These are phyloP conservation scores for Jackrogersella minutella DNA, from an alignment of 495 filamentous ascomycete genomes.

Conservation along the genomic window DNA sequence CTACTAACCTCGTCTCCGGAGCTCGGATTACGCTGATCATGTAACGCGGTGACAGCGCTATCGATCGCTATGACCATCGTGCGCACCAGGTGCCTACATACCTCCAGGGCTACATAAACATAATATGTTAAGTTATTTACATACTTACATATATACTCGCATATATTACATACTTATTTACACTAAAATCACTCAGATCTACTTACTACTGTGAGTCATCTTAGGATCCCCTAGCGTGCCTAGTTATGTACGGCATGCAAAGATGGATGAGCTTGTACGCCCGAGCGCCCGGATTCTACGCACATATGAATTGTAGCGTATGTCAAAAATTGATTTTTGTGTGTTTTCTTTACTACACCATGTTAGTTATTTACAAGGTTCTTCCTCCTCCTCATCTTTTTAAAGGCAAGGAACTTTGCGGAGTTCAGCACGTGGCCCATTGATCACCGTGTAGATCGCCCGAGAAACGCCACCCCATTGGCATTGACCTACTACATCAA, in stretches of 20 bases:
- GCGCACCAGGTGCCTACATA: background rate
- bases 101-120: too few relatives aligned
- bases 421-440: conserved; percentile 33
- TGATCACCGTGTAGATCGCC: conserved; percentile 29
- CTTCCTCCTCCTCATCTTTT: conserved; percentile 27
- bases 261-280: background rate
- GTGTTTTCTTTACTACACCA: background rate
- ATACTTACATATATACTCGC: background rate
- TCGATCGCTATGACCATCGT: background rate
- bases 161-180: too few relatives aligned
- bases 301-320: background rate
- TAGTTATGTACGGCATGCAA: background rate
- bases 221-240: background rate
- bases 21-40: conserved; percentile 29
- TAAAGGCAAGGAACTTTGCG: conserved; percentile 12
- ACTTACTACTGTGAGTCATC: background rate
- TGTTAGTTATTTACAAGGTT: conserved; percentile 15
- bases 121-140: too few relatives aligned
- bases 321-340: background rate
- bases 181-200: background rate
- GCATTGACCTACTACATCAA: too few relatives aligned
- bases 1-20: background rate
- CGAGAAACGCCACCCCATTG: conserved; percentile 10
- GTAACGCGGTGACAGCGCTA: conserved; percentile 12
- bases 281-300: background rate